Evolutionary conservation across 257 asterid genomes (phyloP).

Genomic region (Cordia subcordata): DNA sequence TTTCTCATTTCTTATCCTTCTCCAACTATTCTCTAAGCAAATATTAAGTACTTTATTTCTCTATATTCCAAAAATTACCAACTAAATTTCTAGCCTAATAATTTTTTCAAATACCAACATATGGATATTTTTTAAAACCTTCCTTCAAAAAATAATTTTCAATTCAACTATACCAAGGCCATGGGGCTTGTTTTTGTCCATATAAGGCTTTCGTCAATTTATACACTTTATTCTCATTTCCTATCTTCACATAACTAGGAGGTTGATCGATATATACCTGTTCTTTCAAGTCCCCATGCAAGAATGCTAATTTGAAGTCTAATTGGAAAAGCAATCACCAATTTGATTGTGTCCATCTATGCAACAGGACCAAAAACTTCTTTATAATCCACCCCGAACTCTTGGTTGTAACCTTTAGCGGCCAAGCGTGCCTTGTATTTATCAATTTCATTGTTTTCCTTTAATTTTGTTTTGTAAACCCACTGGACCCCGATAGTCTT

Average conservation of each 20-base stretch:
- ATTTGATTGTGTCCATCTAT: no score
- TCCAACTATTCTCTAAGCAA: no score
- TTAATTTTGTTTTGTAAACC: slow-evolving; percentile 1
- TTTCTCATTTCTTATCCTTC: no score
- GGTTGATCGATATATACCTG: neutral
- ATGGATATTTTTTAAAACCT: neutral
- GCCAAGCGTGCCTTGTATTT: neutral
- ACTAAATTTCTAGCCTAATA: no score
- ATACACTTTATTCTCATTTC: neutral
- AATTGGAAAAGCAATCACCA: neutral
- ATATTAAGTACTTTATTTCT: no score
- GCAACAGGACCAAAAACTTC: no score
- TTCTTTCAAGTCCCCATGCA: neutral
- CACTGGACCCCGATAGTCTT: slow-evolving; percentile 1
- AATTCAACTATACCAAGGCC: neutral
- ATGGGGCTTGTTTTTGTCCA: neutral
- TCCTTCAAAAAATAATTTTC: neutral
- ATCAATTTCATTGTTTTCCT: neutral
- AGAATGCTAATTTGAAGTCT: neutral
- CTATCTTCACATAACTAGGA: neutral
- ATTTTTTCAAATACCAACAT: no score
- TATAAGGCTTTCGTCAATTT: neutral
- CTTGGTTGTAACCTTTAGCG: neutral
- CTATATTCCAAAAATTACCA: no score
- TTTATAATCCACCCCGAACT: no score